Percentiles rank a stretch among this genome's conserved stretches.
Evolutionary conservation across 352 stramenopile species (phyloP).

Genomic region (Globisporangium echinulatum): DNA sequence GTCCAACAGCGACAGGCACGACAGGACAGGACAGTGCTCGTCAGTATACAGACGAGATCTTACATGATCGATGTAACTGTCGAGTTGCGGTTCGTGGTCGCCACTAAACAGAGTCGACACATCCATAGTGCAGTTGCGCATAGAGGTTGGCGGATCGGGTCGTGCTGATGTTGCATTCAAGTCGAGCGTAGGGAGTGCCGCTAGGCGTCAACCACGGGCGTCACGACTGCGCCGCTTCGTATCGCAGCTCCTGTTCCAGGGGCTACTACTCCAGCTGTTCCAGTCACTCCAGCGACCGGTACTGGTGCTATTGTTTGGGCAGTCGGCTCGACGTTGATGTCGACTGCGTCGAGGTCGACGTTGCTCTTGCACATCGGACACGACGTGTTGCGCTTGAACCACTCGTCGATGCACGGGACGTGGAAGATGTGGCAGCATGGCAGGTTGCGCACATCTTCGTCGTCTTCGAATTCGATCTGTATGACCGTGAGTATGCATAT

Average conservation of each 20-base stretch:
- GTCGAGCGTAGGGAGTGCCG: too few species aligned
- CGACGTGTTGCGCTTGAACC: conserved; percentile 83
- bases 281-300: background rate
- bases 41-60: too few species aligned
- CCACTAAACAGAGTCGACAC: too few species aligned
- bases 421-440: conserved; percentile 88
- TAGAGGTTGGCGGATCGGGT: background rate
- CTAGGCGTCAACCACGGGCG: conserved; percentile 15
- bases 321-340: conserved; percentile 27
- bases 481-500: too few species aligned
- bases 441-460: conserved; percentile 69
- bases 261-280: background rate
- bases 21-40: background rate
- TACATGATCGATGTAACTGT: too few species aligned
- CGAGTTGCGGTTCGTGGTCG: too few species aligned
- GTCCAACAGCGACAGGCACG: background rate
- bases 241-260: background rate
- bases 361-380: conserved; percentile 83
- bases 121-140: background rate
- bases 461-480: conserved; percentile 72
- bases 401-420: conserved; percentile 84
- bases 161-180: background rate
- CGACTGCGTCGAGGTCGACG: conserved; percentile 45
- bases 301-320: background rate
- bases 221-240: conserved; percentile 37